phyloP scores from a whole-genome alignment of 2,329 filamentous ascomycete species.

The Beauveria sp. region DNA sequence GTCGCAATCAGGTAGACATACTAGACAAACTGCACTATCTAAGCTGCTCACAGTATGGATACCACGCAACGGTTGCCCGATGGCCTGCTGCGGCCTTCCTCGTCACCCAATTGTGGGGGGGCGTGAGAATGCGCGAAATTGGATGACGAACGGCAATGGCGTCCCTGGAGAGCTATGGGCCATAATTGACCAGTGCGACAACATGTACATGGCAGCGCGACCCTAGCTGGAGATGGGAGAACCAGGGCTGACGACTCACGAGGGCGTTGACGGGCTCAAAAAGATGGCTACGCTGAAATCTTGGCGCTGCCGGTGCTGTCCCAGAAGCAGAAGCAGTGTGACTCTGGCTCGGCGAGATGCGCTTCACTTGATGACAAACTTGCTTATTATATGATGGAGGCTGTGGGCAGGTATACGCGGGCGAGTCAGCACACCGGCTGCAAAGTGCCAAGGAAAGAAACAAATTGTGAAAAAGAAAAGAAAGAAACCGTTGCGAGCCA shows the following conservation, averaged over 20 bases:
- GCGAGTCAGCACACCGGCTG: not conserved
- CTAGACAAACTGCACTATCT: not conserved
- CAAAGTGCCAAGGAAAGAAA: not conserved
- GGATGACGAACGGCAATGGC: slow-evolving; percentile 6
- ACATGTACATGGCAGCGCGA: not conserved
- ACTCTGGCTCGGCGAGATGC: not conserved
- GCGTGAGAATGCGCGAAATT: not conserved
- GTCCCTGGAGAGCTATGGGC: slow-evolving; percentile 1
- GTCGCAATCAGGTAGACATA: not conserved
- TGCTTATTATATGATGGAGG: not conserved
- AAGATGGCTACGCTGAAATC: not conserved
- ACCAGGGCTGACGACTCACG: not conserved
- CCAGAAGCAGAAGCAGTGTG: not conserved
- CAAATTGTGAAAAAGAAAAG: not conserved
- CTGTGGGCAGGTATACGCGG: not conserved
- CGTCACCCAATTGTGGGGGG: not conserved
- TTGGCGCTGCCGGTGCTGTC: not conserved
- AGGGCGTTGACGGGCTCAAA: not conserved
- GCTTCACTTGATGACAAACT: not conserved
- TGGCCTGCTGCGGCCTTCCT: not conserved
- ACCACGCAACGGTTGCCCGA: not conserved
- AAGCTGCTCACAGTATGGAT: not conserved
- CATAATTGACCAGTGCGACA: not conserved
- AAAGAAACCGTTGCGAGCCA: not conserved
- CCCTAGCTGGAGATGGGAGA: not conserved